phyloP scores from a whole-genome alignment of 139 green algal species.

The Deuterostichococcus epilithicus region DNA sequence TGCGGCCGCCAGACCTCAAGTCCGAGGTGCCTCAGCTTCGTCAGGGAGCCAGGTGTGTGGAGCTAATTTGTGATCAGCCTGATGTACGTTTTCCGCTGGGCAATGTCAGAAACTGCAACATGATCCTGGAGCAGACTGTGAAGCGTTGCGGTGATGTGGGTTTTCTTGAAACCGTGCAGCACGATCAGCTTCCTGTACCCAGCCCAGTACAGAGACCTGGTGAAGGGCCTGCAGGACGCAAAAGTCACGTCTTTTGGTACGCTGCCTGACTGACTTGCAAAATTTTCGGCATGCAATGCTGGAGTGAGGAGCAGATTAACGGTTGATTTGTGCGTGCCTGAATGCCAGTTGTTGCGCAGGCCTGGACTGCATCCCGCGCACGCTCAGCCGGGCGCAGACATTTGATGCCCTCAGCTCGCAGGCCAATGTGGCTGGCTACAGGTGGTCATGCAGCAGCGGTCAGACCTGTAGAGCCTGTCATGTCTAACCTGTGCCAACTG shows the following conservation, averaged over 20 bases:
- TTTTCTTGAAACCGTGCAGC: slow-evolving; percentile 12
- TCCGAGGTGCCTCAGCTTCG: slow-evolving; percentile 60
- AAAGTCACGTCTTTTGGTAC: slow-evolving; percentile 67
- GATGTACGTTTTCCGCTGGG: no score
- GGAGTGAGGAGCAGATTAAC: no score
- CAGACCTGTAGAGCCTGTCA: background rate
- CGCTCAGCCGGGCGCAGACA: slow-evolving; percentile 67
- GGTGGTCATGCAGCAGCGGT: slow-evolving; percentile 13
- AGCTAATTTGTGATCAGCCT: background rate
- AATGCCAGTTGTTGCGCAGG: slow-evolving; percentile 23
- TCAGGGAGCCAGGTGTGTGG: slow-evolving; percentile 29
- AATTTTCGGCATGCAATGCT: background rate
- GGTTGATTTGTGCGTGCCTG: no score
- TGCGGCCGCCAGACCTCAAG: slow-evolving; percentile 47
- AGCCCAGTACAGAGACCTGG: slow-evolving; percentile 70
- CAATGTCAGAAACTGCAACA: no score
- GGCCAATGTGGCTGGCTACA: slow-evolving; percentile 84
- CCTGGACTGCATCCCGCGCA: slow-evolving; percentile 90
- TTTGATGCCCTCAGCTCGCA: slow-evolving; percentile 81
- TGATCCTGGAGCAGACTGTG: background rate
- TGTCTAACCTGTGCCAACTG: no score
- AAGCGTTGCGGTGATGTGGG: background rate
- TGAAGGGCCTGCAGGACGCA: slow-evolving; percentile 56
- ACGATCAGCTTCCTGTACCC: slow-evolving; percentile 80
- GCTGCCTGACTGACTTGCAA: background rate